Conservation (phyloP, 139 green algal species). For the Zygnema cylindricum region DNA sequence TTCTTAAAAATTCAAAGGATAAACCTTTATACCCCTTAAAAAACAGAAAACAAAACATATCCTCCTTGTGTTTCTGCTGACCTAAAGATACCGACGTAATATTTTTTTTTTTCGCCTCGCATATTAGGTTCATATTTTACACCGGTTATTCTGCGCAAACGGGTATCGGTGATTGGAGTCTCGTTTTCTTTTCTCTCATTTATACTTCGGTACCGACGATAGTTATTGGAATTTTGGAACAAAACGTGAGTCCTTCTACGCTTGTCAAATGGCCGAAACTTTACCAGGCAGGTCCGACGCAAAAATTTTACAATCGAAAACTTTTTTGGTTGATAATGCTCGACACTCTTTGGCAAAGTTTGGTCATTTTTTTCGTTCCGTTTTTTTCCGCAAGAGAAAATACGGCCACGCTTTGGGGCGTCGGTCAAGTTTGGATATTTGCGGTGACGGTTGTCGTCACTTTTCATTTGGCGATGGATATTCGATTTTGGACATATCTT, state of each 20-base stretch:
- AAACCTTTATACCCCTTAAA: too few relatives aligned
- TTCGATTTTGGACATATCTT: slow-evolving; percentile 60
- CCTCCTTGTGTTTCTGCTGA: not conserved
- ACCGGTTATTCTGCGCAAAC: slow-evolving; percentile 35
- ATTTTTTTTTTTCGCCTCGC: too few relatives aligned
- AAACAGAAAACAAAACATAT: not conserved
- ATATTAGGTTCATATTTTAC: slow-evolving; percentile 50
- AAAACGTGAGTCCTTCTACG: slow-evolving; percentile 62
- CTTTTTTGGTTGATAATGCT: slow-evolving; percentile 56
- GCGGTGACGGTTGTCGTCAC: slow-evolving; percentile 63
- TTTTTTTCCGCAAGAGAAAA: not conserved
- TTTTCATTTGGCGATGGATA: slow-evolving; percentile 64
- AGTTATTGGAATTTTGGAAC: slow-evolving; percentile 68
- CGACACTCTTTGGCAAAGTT: slow-evolving; percentile 60
- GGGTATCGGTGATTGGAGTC: slow-evolving; percentile 58
- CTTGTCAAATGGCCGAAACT: slow-evolving; percentile 63
- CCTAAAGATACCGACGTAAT: too few relatives aligned
- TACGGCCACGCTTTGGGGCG: slow-evolving; percentile 55
- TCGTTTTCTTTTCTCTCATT: slow-evolving; percentile 70
- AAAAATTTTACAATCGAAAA: slow-evolving; percentile 49
- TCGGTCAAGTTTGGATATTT: slow-evolving; percentile 61
- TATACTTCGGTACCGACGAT: slow-evolving; percentile 71
- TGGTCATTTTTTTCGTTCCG: slow-evolving; percentile 59
- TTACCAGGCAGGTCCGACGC: slow-evolving; percentile 61
- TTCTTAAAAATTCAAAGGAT: too few relatives aligned